A percentile compares a stretch with the other conserved stretches of the same genome.
These are phyloP conservation scores for Nitzschia putrida DNA, from an alignment of 108 stramenopile genomes.

Conservation along the genomic window DNA sequence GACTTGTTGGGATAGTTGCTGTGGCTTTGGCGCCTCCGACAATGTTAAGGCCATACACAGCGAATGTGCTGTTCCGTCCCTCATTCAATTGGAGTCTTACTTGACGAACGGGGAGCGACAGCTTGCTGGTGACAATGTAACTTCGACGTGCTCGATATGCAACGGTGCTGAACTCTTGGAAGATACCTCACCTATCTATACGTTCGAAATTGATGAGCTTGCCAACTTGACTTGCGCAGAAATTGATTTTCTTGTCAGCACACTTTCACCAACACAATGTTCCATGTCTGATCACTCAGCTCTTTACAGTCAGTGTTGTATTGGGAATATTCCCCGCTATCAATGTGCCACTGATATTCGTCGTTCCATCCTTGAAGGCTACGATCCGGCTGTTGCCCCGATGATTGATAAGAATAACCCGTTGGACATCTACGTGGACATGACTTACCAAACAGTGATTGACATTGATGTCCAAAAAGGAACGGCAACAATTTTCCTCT, in stretches of 20 bases:
- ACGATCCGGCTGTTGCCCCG: conserved; percentile 28
- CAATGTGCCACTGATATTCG: conserved; percentile 22
- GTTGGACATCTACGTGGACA: background rate
- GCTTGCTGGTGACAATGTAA: background rate
- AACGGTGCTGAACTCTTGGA: background rate
- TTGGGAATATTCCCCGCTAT: conserved; percentile 10
- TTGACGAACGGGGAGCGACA: no score
- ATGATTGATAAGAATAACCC: conserved; percentile 1
- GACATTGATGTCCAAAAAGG: conserved; percentile 22
- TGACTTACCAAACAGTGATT: background rate
- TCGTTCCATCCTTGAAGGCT: background rate
- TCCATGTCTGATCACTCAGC: background rate
- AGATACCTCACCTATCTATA: background rate
- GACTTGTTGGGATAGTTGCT: no score
- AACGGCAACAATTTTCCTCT: conserved; percentile 10
- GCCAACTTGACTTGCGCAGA: background rate
- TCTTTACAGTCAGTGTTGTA: conserved; percentile 9
- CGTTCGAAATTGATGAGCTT: background rate
- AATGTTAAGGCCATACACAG: no score
- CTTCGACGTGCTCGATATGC: conserved; percentile 13
- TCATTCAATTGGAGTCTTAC: no score
- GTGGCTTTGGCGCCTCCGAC: no score
- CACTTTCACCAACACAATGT: background rate
- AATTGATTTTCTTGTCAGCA: background rate
- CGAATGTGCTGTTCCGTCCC: no score